Conservation (phyloP, 164 flowering plant species). For the Amborella trichopoda region DNA sequence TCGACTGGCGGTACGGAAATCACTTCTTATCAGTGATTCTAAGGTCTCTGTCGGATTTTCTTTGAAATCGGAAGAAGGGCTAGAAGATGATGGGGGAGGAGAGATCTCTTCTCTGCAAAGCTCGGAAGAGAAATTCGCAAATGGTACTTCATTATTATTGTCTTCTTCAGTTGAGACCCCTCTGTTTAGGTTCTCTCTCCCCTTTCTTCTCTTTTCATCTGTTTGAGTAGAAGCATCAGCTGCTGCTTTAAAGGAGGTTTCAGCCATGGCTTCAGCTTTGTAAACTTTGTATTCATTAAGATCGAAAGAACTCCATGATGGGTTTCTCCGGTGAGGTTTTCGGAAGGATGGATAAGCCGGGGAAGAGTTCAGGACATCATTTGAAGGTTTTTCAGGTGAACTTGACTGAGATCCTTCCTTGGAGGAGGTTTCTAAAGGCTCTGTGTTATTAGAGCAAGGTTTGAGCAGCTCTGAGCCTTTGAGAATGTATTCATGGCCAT, state of each 20-base stretch:
- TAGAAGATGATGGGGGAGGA: slow-evolving; percentile 86
- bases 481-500: slow-evolving; percentile 86
- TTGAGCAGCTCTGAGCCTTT: slow-evolving; percentile 76
- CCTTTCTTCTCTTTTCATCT: slow-evolving; percentile 39
- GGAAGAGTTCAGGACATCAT: too few species aligned
- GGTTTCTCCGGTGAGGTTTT: slow-evolving; percentile 55
- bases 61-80: slow-evolving; percentile 17
- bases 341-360: too few species aligned
- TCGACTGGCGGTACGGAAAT: too few species aligned
- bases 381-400: too few species aligned
- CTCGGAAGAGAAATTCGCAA: slow-evolving; percentile 11
- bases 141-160: not conserved
- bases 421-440: too few species aligned
- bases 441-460: not conserved
- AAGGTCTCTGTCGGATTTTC: slow-evolving; percentile 48
- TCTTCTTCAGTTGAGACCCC: not conserved
- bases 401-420: too few species aligned
- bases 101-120: slow-evolving; percentile 66
- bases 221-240: slow-evolving; percentile 86
- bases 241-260: slow-evolving; percentile 30
- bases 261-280: slow-evolving; percentile 25
- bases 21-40: slow-evolving; percentile 66
- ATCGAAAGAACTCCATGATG: slow-evolving; percentile 74
- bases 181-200: slow-evolving; percentile 9
- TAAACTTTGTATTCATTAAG: slow-evolving; percentile 72